A percentile compares a stretch with the other conserved stretches of the same genome.
Conservation (phyloP, 495 filamentous ascomycete genomes). For the Articulospora tetracladia region DNA sequence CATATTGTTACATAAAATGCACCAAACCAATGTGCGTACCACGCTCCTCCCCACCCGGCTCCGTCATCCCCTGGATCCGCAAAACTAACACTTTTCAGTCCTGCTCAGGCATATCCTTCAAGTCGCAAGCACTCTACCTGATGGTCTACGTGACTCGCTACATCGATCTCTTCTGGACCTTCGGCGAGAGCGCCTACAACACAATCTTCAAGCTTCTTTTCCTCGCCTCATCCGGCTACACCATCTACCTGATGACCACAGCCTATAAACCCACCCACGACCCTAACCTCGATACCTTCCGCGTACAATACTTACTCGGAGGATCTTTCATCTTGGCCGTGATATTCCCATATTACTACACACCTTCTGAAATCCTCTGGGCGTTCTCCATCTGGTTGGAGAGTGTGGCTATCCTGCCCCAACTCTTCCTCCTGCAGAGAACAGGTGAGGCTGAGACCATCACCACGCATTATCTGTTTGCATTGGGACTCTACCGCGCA, state of each 20-base stretch:
- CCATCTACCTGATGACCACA: constrained; percentile 93
- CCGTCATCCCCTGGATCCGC: constrained; percentile 2
- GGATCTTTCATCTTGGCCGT: constrained; percentile 74
- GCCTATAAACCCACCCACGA: constrained; percentile 96
- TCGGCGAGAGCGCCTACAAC: constrained; percentile 77
- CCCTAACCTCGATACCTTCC: constrained; percentile 93
- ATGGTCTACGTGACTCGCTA: constrained; percentile 92
- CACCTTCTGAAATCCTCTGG: constrained; percentile 76
- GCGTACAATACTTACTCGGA: constrained; percentile 84
- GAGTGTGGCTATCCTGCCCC: constrained; percentile 90
- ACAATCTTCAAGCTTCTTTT: constrained; percentile 94
- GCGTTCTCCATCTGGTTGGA: constrained; percentile 98
- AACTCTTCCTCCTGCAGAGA: constrained; percentile 95
- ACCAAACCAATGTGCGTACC: constrained; percentile 69
- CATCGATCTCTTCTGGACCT: constrained; percentile 82
- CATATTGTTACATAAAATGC: constrained; percentile 95
- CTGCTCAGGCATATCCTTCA: constrained; percentile 95
- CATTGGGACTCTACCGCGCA: constrained; percentile 84
- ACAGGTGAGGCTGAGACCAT: constrained; percentile 98
- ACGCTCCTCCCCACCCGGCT: neutral
- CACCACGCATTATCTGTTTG: constrained; percentile 96
- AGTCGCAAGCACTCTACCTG: constrained; percentile 91
- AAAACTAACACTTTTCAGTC: constrained; percentile 52
- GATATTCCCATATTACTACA: constrained; percentile 80
- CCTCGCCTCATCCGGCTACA: constrained; percentile 83